Percentiles rank a stretch among this genome's conserved stretches.
phyloP scores from a whole-genome alignment of 768 basidiomycete genomes.

The Xerocomellus amylosporus region DNA sequence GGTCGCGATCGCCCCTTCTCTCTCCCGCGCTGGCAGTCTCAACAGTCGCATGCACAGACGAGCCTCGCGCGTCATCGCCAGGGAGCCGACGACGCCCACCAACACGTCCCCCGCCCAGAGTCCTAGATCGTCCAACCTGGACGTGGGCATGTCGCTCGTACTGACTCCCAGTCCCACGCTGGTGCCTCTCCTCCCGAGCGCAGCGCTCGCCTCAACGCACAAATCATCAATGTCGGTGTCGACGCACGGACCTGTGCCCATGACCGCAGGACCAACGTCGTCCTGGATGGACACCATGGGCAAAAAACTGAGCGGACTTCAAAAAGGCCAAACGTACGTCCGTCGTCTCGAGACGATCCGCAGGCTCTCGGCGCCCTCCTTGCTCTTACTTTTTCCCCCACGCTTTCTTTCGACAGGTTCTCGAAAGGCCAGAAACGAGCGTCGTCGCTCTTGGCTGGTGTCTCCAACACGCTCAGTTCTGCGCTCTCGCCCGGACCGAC shows the following conservation, averaged over 20 bases:
- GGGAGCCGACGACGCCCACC: not conserved
- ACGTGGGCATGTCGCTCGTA: slow-evolving; percentile 11
- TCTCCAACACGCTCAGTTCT: slow-evolving; percentile 54
- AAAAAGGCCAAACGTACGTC: slow-evolving; percentile 53
- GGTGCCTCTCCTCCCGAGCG: not conserved
- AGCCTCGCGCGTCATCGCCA: not conserved
- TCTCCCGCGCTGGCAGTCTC: slow-evolving; percentile 18
- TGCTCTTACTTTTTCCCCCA: not conserved
- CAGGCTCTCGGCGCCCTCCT: no score
- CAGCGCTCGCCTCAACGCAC: not conserved
- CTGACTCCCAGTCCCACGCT: slow-evolving; percentile 13
- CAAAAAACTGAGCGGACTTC: slow-evolving; percentile 58
- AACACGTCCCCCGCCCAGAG: not conserved
- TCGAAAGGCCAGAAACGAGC: slow-evolving; percentile 68
- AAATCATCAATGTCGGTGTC: not conserved
- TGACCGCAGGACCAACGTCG: slow-evolving; percentile 29
- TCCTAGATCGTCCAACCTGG: not conserved
- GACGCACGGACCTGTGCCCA: slow-evolving; percentile 20
- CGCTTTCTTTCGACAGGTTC: slow-evolving; percentile 42
- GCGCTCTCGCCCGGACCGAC: slow-evolving; percentile 43
- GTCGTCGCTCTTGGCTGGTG: slow-evolving; percentile 60
- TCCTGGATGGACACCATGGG: slow-evolving; percentile 60
- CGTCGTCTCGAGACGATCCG: not conserved
- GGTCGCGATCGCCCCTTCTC: not conserved
- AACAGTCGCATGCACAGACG: slow-evolving; percentile 12